Base-by-base conservation (phyloP, 768 basidiomycete genomes). In the Galerina marginata region DNA sequence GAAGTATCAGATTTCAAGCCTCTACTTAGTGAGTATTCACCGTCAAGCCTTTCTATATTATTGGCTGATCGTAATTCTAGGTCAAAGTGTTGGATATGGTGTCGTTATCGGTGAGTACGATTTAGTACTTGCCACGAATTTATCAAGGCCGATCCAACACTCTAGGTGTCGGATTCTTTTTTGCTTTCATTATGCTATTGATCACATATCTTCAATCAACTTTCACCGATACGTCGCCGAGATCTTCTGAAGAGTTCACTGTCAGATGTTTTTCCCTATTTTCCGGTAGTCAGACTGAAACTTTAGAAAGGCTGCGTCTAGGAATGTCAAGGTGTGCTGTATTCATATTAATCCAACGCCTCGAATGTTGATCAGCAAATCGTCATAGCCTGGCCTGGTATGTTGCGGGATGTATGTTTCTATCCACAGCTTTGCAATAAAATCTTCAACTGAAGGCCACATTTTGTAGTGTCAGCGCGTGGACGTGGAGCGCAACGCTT, bases 401-500 rank as follows among this genome's bases (percentile, higher is more conserved):
- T 82, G 80, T 58, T 82, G 82, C 61, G 81, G 81, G 36, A 82
- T 83, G 79, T 80, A 38, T 38, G 76, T 64, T 33, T 37, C 23
- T 33, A 38, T 2, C 16, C 29, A 16, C 14, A 14, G 29, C 47
- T 60, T 37, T 33, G 23, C 45, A 36, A 43, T 47, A 14, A 25
- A 42, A 16, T 43, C 26, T 29, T 23, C 38, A 56, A 51, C 39
- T 25, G 36, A 51, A 15, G 26, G 11, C 29, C 25, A 46, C 20
- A 38, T n/a, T 10, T 2, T 15, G 20, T 49, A 81, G 80, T 54
- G 81, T 83, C 7, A 81, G 81, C 56, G 83, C 83, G 0, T 83
- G 82, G 83, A 85, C 83, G 11, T 84, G 83, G 83, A 83, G 82
- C 51, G 83, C 83, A 1, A 85, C 83, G 0, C 74, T 85, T 12